These are phyloP conservation scores for Tricholoma sp. DNA, from an alignment of 768 basidiomycete species.

Conservation along the genomic window DNA sequence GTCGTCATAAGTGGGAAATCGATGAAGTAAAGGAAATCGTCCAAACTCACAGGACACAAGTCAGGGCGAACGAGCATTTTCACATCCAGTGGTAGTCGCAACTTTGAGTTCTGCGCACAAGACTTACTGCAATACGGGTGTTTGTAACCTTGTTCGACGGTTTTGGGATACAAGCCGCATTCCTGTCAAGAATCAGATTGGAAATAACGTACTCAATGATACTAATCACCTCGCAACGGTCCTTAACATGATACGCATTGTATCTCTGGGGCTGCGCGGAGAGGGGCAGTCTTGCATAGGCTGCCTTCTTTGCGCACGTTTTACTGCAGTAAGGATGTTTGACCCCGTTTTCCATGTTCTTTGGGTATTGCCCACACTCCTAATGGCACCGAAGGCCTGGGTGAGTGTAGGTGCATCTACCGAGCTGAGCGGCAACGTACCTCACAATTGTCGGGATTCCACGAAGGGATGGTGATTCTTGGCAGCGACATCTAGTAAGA, in stretches of 20 bases:
- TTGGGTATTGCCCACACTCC: slow-evolving; percentile 10
- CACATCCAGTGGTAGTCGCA: background rate
- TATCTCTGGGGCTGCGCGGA: background rate
- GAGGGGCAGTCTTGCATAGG: background rate
- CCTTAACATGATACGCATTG: background rate
- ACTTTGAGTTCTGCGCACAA: slow-evolving; percentile 7
- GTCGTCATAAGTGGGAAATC: background rate
- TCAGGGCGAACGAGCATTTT: background rate
- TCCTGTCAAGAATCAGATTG: slow-evolving; percentile 4
- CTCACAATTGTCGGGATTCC: background rate
- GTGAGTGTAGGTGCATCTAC: background rate
- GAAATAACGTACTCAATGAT: background rate
- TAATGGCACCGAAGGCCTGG: background rate
- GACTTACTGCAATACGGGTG: slow-evolving; percentile 13
- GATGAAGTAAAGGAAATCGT: background rate
- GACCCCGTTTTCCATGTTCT: slow-evolving; percentile 6
- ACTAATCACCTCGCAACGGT: slow-evolving; percentile 4
- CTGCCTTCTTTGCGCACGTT: slow-evolving; percentile 9
- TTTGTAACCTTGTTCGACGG: background rate
- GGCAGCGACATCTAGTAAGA: background rate
- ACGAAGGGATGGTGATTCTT: background rate
- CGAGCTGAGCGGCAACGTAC: background rate
- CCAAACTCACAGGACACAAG: background rate
- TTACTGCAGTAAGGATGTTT: slow-evolving; percentile 13
- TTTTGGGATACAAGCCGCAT: slow-evolving; percentile 10